Conservation (phyloP, 2,329 filamentous ascomycete genomes). For the Neoscytalidium dimidiatum region DNA sequence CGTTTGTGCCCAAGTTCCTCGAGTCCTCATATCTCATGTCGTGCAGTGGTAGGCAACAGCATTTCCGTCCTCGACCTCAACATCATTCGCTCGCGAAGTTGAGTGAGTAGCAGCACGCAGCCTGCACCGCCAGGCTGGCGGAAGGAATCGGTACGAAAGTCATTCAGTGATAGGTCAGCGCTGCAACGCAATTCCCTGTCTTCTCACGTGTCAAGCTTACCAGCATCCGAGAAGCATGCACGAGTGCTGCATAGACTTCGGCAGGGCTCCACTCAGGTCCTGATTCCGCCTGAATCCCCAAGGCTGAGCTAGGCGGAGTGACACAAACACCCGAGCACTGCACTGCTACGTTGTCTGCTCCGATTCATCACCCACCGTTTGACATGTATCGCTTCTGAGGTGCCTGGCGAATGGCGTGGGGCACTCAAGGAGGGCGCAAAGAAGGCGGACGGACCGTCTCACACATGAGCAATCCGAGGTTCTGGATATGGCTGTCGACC, state of each 20-base stretch:
- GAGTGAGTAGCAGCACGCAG: no score
- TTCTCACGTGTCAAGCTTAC: not conserved
- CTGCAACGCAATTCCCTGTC: not conserved
- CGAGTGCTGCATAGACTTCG: not conserved
- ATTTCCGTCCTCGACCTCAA: no score
- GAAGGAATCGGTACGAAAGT: not conserved
- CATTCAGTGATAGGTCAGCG: not conserved
- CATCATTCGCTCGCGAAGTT: no score
- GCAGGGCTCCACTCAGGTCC: not conserved
- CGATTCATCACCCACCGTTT: not conserved
- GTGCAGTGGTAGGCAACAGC: no score
- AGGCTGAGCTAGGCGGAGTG: not conserved
- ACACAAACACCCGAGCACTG: not conserved
- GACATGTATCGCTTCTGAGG: not conserved
- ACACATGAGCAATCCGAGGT: not conserved
- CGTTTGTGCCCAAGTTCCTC: no score
- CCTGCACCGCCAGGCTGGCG: not conserved
- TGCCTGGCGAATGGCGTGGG: not conserved
- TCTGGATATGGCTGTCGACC: no score
- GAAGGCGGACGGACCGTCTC: not conserved
- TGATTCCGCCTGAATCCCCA: not conserved
- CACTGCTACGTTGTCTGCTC: not conserved
- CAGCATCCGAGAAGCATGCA: not conserved
- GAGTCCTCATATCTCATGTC: no score
- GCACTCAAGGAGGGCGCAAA: not conserved